phyloP scores from a whole-genome alignment of 1,284 basidiomycete genomes.

The Fomitopsis betulina region DNA sequence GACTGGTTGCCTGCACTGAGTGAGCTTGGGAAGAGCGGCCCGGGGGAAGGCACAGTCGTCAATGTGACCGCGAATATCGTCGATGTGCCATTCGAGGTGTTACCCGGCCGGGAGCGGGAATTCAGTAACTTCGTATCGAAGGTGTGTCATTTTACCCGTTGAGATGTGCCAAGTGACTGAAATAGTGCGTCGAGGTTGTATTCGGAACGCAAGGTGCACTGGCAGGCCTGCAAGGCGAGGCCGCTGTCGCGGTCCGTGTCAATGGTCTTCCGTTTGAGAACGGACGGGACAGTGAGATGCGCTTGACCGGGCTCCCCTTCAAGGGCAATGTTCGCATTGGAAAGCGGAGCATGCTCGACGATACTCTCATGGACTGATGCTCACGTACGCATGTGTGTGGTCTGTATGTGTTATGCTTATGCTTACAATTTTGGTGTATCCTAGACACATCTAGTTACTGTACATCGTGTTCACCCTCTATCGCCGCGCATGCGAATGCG shows the following conservation, averaged over 20 bases:
- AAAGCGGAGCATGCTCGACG: constrained; percentile 37
- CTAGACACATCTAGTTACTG: neutral
- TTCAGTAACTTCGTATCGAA: constrained; percentile 72
- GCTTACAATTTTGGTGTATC: neutral
- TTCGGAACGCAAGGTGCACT: constrained; percentile 61
- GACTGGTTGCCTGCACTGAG: constrained; percentile 62
- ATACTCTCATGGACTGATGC: neutral
- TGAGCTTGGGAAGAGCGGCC: constrained; percentile 33
- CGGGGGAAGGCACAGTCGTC: constrained; percentile 49
- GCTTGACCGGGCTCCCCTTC: constrained; percentile 61
- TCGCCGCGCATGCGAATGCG: neutral
- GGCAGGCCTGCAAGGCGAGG: constrained; percentile 64
- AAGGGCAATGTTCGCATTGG: constrained; percentile 60
- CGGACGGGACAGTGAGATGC: constrained; percentile 40
- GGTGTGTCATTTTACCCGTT: constrained; percentile 33
- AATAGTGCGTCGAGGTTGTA: constrained; percentile 44
- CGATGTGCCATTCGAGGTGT: constrained; percentile 68
- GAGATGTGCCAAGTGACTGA: neutral
- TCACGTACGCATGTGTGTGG: neutral
- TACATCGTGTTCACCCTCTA: neutral
- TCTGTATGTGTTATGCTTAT: neutral
- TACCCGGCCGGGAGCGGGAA: constrained; percentile 68
- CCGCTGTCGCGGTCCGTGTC: constrained; percentile 55
- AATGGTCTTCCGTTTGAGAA: constrained; percentile 53
- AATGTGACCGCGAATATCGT: constrained; percentile 57